Evolutionary conservation across 2,329 filamentous ascomycete genomes (phyloP).

Genomic region (Microcyclospora tardicrescens): DNA sequence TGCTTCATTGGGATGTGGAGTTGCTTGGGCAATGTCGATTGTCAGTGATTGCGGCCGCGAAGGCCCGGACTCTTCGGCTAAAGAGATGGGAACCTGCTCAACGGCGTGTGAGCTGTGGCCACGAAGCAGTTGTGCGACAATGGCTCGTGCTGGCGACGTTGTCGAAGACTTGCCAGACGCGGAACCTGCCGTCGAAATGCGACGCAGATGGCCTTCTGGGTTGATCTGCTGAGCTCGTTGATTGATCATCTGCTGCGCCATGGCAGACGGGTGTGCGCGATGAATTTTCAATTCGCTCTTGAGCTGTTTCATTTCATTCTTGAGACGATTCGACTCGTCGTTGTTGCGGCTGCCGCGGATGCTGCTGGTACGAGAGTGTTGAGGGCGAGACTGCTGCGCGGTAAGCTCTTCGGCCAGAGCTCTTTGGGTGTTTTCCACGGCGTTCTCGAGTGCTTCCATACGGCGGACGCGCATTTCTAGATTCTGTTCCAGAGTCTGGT

Average conservation of each 20-base stretch:
- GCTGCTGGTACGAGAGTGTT: conserved; percentile 24
- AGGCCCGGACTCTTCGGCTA: background rate
- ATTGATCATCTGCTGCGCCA: conserved; percentile 22
- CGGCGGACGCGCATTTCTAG: conserved; percentile 71
- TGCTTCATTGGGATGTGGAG: conserved; percentile 45
- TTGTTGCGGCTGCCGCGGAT: conserved; percentile 28
- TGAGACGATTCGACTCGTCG: conserved; percentile 46
- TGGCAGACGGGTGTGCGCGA: conserved; percentile 25
- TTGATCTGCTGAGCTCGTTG: conserved; percentile 13
- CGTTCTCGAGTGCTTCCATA: conserved; percentile 72
- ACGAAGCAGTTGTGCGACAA: conserved; percentile 40
- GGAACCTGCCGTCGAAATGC: conserved; percentile 8
- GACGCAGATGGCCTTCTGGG: conserved; percentile 9
- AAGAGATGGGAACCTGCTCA: conserved; percentile 23
- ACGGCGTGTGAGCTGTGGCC: conserved; percentile 41
- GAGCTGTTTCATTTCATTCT: conserved; percentile 46
- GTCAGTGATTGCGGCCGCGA: conserved; percentile 26
- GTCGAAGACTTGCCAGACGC: conserved; percentile 5
- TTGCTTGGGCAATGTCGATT: conserved; percentile 24
- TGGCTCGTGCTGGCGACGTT: conserved; percentile 27
- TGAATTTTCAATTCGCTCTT: conserved; percentile 56
- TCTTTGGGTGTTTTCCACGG: conserved; percentile 51
- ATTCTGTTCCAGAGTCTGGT: conserved; percentile 69
- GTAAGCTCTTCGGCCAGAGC: conserved; percentile 42
- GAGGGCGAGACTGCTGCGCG: conserved; percentile 9